Conservation (phyloP, 2,329 filamentous ascomycete species). For the Epicoccum nigrum region DNA sequence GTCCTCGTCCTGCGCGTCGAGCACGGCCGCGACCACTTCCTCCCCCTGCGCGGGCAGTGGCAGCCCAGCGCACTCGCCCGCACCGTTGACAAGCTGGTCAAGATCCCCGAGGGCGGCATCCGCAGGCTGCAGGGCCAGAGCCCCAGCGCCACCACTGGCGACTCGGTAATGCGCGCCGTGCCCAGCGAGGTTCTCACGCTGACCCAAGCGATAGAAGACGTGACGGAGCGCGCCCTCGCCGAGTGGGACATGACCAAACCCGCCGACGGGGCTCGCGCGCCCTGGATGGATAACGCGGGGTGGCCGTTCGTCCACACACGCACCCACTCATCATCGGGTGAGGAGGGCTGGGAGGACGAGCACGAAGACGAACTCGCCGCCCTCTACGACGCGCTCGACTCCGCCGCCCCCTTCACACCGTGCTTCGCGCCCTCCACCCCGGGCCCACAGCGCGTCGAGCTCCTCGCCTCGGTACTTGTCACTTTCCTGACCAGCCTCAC, state of each 20-base stretch:
- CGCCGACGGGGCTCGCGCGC: slow-evolving; percentile 46
- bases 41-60: slow-evolving; percentile 81
- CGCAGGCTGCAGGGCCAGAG: slow-evolving; percentile 70
- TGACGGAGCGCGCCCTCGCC: slow-evolving; percentile 63
- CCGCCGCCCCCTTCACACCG: slow-evolving; percentile 65
- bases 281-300: slow-evolving; percentile 60
- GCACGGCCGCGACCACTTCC: slow-evolving; percentile 88
- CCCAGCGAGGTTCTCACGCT: slow-evolving; percentile 89
- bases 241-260: slow-evolving; percentile 66
- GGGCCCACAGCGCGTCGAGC: slow-evolving; percentile 73
- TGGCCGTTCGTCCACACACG: slow-evolving; percentile 63
- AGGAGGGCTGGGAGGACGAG: slow-evolving; percentile 52
- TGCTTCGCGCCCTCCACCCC: slow-evolving; percentile 65
- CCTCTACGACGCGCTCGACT: slow-evolving; percentile 73
- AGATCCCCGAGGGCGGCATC: slow-evolving; percentile 78
- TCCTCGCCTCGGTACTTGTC: slow-evolving; percentile 72
- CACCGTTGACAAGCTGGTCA: slow-evolving; percentile 86
- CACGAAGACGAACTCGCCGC: slow-evolving; percentile 53
- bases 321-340: too few relatives aligned
- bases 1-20: slow-evolving; percentile 84
- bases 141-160: slow-evolving; percentile 45
- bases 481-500: slow-evolving; percentile 75
- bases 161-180: slow-evolving; percentile 74
- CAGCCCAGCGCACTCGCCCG: slow-evolving; percentile 80
- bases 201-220: slow-evolving; percentile 75